Base-by-base conservation (phyloP, 768 basidiomycete genomes). In the Coprinellus aureogranulatus region DNA sequence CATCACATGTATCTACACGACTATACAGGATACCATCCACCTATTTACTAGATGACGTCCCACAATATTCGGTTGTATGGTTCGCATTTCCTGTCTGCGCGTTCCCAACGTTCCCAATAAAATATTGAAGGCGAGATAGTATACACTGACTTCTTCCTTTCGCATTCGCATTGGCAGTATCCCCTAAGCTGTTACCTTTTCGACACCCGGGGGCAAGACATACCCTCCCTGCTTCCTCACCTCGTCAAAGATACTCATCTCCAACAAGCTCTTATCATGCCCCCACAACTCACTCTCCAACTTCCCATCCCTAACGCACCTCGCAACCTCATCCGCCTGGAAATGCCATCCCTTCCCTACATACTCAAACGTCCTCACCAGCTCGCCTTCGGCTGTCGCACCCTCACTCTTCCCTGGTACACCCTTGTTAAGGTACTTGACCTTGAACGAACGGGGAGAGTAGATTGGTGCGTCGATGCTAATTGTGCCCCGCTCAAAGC, bases 211-310 rank as follows among this genome's bases (percentile, higher is more conserved):
- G 44, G 88, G 87, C 57, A 89, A 75, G 12, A 68, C 67, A 62
- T 89, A 91, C 16, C 76, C 79, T 11, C 89, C 88, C 64, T 89
- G 55, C 55, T 56, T 56, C 20, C 55, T 27, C n/a, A 92, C 92
- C 80, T 89, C 84, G 65, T 95, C 94, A 65, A 96, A 94, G 54
- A 93, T 83, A 28, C 84, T 77, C 87, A 94, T 94, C 60, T 88
- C 83, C 59, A 94, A 64, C 64, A 89, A 64, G 65, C 88, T 93
- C 75, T 93, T 92, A 42, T 86, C 83, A 62, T 88, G 88, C 1
- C 85, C 81, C 90, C 92, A 93, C 30, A 84, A 64, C 3, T 76
- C 76, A 64, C 90, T 92, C 72, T 94, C 85, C 25, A 74, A 72
- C 76, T 87, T 90, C 2, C 88, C 88, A 53, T 87, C 87, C 39